Evolutionary conservation across 1,284 basidiomycete species (phyloP), one percentile per base, ranked within the genome.

Genomic region (Garcileccinum viscosum): DNA sequence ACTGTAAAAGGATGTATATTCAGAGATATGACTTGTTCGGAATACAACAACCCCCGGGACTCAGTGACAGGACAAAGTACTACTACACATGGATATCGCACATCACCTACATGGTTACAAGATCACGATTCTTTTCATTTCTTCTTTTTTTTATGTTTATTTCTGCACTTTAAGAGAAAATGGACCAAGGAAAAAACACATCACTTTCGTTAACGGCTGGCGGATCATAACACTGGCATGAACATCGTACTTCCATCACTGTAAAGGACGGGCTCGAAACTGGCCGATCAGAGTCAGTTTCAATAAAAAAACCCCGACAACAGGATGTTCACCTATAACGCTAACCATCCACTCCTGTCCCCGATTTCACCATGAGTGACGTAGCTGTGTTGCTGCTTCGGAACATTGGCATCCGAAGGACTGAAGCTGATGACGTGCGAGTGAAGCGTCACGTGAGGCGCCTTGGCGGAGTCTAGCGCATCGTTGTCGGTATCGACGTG

Each of bases 381-480:
- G 5, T 32, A 14, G 0, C 44, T 5, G 2, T 15, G 32, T 2
- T 64, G 47, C 53, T 32, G 44, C 37, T 72, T n/a, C 8, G 70
- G 70, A 27, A 37, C 35, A 7, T 32, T 8, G 2, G 42, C 19
- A 11, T 73, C 42, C 2, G 1, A 3, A 14, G 17, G 59, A 2
- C 68, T 40, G 30, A 72, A n/a, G 24, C 42, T 38, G 40, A 72
- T 4, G 2, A 63, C n/a, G 11, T 72, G 63, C 32, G 71, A 72
- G 27, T 65, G 62, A 24, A 72, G 72, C 4, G 63, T 38, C 32
- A 72, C 27, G 44, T 62, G 22, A 4, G 71, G 71, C 1, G 38
- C 9, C 40, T 64, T 74, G 38, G 32, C 9, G 6, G 37, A 44
- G 1, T 72, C 65, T 30, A 74, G 15, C 5, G 37, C 38, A 1